Evolutionary conservation across 176 grass and related monocot species (phyloP).

Genomic region (Cymbopogon citratus): DNA sequence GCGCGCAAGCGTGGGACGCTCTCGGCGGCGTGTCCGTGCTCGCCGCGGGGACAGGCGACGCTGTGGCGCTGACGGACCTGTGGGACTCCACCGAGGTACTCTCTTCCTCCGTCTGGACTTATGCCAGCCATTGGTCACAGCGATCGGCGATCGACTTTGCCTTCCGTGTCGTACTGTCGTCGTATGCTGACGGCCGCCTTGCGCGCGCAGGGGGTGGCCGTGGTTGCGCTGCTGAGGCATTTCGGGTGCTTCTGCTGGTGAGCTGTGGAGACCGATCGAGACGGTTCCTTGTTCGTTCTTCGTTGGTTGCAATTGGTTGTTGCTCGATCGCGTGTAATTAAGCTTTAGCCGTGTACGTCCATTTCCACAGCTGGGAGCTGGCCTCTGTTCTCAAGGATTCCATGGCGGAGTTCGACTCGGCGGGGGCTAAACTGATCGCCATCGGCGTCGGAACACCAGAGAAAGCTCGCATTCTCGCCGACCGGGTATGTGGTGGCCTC

Average conservation of each 20-base stretch:
- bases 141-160: background rate
- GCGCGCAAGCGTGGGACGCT: constrained; percentile 29
- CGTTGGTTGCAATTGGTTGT: background rate
- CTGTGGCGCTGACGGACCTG: constrained; percentile 53
- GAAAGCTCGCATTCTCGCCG: constrained; percentile 75
- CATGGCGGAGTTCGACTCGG: constrained; percentile 51
- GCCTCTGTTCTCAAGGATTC: constrained; percentile 77
- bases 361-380: constrained; percentile 62
- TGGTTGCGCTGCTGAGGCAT: constrained; percentile 73
- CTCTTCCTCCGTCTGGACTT: background rate
- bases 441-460: constrained; percentile 75
- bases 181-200: background rate
- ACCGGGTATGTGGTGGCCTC: constrained; percentile 55
- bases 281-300: background rate
- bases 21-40: constrained; percentile 53
- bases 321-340: background rate
- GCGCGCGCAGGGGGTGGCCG: constrained; percentile 49
- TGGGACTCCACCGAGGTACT: constrained; percentile 62
- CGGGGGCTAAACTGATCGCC: constrained; percentile 65
- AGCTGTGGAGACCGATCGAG: constrained; percentile 25
- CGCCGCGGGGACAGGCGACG: constrained; percentile 37
- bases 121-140: background rate
- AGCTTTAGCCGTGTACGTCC: background rate
- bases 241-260: constrained; percentile 92
- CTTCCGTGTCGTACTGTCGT: background rate